These are phyloP conservation scores for Kewa caespitosa DNA, from an alignment of 179 eudicot species.

Conservation along the genomic window DNA sequence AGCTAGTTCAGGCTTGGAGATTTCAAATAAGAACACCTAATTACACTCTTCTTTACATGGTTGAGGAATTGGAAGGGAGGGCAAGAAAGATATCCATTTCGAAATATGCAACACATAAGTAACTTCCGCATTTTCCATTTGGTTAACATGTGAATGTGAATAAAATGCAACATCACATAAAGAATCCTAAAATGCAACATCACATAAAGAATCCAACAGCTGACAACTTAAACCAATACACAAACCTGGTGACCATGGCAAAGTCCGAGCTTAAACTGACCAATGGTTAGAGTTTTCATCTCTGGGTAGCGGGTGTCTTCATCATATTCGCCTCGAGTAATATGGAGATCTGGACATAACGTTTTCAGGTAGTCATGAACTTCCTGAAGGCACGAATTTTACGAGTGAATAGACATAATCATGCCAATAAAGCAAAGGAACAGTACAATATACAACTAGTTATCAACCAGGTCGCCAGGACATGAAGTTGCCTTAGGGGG, in stretches of 20 bases:
- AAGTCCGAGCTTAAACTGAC: slow-evolving; percentile 95
- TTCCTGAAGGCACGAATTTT: slow-evolving; percentile 48
- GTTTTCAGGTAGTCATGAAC: slow-evolving; percentile 93
- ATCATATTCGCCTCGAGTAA: slow-evolving; percentile 91
- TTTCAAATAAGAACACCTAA: too few relatives aligned
- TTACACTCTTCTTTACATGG: background rate
- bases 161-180: slow-evolving; percentile 4
- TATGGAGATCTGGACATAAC: slow-evolving; percentile 78
- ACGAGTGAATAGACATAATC: background rate
- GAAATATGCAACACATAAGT: background rate
- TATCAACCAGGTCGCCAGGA: background rate
- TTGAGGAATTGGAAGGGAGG: background rate
- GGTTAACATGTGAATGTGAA: slow-evolving; percentile 3
- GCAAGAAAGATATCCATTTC: background rate
- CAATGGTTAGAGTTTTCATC: slow-evolving; percentile 86
- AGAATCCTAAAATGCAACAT: background rate
- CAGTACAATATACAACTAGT: background rate
- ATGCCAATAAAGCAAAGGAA: background rate
- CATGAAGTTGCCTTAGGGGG: too few relatives aligned
- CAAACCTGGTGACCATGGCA: slow-evolving; percentile 98
- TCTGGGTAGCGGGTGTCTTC: slow-evolving; percentile 94
- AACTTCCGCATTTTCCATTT: background rate
- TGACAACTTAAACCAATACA: slow-evolving; percentile 14
- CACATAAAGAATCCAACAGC: slow-evolving; percentile 6
- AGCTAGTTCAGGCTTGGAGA: too few relatives aligned